Conservation (phyloP, 139 green algal species). For the Monoraphidium neglectum region DNA sequence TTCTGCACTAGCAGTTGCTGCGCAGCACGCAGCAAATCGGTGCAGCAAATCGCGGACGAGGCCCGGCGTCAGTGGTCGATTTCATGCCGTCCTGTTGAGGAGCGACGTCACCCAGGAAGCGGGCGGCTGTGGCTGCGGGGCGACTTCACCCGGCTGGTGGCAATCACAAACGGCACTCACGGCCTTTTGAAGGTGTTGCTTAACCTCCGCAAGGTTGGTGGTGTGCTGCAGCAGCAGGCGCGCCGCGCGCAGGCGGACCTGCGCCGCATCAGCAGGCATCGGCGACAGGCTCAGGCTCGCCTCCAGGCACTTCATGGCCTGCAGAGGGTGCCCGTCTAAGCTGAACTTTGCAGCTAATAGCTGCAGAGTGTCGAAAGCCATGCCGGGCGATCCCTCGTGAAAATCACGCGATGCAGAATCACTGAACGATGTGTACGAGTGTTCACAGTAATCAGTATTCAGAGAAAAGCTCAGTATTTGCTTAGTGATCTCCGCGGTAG, state of each 20-base stretch:
- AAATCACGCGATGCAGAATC: no score
- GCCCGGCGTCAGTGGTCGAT: no score
- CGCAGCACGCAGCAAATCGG: no score
- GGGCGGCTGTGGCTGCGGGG: background rate
- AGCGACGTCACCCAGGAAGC: background rate
- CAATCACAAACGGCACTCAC: background rate
- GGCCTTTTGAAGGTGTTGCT: conserved; percentile 31
- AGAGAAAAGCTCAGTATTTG: no score
- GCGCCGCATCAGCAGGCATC: conserved; percentile 29
- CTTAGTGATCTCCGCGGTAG: no score
- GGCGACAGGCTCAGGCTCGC: conserved; percentile 18
- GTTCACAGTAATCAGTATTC: no score
- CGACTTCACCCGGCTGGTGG: background rate
- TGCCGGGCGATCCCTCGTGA: no score
- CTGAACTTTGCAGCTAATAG: conserved; percentile 1
- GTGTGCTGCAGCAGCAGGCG: conserved; percentile 40
- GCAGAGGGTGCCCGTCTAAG: conserved; percentile 15
- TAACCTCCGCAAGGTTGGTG: conserved; percentile 23
- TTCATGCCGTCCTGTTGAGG: background rate
- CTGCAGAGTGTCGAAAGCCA: conserved; percentile 6
- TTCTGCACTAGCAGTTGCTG: conserved; percentile 19
- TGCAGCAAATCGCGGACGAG: no score
- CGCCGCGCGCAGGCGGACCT: conserved; percentile 19
- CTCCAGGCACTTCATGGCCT: conserved; percentile 37
- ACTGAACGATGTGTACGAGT: no score